Base-by-base conservation (phyloP, 2,329 filamentous ascomycete genomes). In the Botrytis galanthina region DNA sequence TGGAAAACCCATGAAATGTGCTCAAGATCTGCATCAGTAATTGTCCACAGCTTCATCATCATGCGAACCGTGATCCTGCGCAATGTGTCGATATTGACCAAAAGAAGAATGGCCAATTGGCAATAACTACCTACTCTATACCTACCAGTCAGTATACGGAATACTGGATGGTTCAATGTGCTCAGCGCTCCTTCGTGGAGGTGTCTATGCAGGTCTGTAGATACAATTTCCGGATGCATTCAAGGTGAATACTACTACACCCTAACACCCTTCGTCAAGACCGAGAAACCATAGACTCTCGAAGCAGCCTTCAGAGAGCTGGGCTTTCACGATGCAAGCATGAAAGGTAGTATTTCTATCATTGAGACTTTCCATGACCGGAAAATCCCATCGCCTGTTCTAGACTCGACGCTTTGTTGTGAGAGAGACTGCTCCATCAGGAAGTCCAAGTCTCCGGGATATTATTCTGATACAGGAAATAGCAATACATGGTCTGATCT, bases 301-400 rank as follows among this genome's bases (percentile, higher is more conserved):
- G 14, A 22, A 26, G 10, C 20, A 35, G 35, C 22, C 44, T 10
- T 14, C 7, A 35, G 18, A 64, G 9, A 32, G 20, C 32, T 37
- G 18, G 20, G n/a, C 20, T 35, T 35, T 42, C 46, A 64, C 44
- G 48, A 46, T 35, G 22, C 9, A 26, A 14, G n/a, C 4, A 57
- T 32, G 51, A 7, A 32, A 32, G 9, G 14, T 7, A 64, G 62
- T 26, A 35, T 32, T 26, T 35, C 62, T 7, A 64, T 44, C 29
- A 64, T 35, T 29, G 42, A 35, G 35, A 35, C 29, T 64, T 48
- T 51, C 22, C 42, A 51, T 66, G 44, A 37, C 26, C 42, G 44
- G 63, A 66, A 37, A 48, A 66, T 66, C 20, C 14, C 64, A 51
- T 39, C 46, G 64, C 64, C 32, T 26, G 46, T 54, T 67, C 64